These are phyloP conservation scores for Nakazawaea wyomingensis DNA, from an alignment of 805 yeast genomes.

Conservation along the genomic window DNA sequence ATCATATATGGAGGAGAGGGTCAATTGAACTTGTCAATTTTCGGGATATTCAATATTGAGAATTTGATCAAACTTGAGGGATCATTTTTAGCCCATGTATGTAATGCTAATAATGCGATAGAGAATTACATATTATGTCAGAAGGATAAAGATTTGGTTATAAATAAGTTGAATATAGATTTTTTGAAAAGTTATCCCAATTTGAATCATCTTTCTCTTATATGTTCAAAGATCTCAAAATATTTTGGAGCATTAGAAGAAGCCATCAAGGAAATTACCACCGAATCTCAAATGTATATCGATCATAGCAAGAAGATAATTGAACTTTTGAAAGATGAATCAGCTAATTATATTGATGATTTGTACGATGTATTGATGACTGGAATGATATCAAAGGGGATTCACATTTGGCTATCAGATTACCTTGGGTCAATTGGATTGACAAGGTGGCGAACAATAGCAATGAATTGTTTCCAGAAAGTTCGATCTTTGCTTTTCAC, in stretches of 20 bases:
- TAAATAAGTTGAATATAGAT: slow-evolving; percentile 20
- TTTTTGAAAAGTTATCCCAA: slow-evolving; percentile 20
- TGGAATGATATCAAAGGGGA: slow-evolving; percentile 44
- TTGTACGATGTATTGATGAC: slow-evolving; percentile 46
- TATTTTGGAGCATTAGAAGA: slow-evolving; percentile 29
- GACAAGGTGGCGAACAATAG: slow-evolving; percentile 47
- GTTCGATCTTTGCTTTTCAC: slow-evolving; percentile 42
- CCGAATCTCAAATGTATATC: slow-evolving; percentile 29
- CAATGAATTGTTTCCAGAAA: slow-evolving; percentile 45
- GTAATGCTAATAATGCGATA: slow-evolving; percentile 16
- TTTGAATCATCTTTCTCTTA: slow-evolving; percentile 25
- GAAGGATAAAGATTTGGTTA: slow-evolving; percentile 15
- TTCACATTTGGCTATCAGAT: slow-evolving; percentile 57
- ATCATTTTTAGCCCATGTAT: slow-evolving; percentile 15
- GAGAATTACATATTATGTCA: slow-evolving; percentile 23
- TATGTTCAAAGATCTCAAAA: slow-evolving; percentile 31
- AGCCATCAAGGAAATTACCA: slow-evolving; percentile 22
- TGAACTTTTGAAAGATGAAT: slow-evolving; percentile 31
- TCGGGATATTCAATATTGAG: slow-evolving; percentile 29
- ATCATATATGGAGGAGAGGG: slow-evolving; percentile 23
- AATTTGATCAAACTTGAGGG: slow-evolving; percentile 15
- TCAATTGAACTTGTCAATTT: slow-evolving; percentile 21
- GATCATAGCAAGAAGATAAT: slow-evolving; percentile 33
- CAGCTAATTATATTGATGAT: slow-evolving; percentile 30
- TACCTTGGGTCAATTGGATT: slow-evolving; percentile 64